Base-by-base conservation (phyloP, 2,329 filamentous ascomycete species). In the Cercospora brassicicola region DNA sequence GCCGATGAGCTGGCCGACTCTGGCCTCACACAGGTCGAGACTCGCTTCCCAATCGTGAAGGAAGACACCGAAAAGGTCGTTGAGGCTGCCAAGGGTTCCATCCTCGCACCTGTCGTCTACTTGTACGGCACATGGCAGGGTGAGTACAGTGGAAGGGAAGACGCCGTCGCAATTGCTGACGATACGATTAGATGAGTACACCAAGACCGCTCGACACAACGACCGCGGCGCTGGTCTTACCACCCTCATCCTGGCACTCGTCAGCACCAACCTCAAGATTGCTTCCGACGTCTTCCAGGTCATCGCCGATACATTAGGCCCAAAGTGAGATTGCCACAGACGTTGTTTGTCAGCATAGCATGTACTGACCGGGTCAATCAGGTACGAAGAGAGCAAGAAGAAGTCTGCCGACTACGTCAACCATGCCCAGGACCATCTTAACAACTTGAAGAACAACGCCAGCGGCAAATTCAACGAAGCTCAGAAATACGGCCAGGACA, bases 1-100 rank as follows among this genome's bases (percentile, higher is more conserved):
- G 94, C 89, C 76, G 95, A 98, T 79, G 82, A 87, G 67, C 82
- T 96, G 62, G 91, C 90, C 72, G 78, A 77, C 67, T 78, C 78
- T 10, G 79, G 79, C 45, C 75, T 83, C 45, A 80, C 82, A 65
- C 81, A 84, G 64, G 74, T 82, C 64, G 83, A 84, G 73, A 62
- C 84, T 84, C 72, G 85, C 4, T 89, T 88, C 74, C 85, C 85
- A n/a, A 85, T 89, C 45, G 82, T 85, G 71, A 84, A 84, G 78
- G 81, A 84, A 71, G 81, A 84, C 71, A 84, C 83, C 0, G 70
- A 74, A 66, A 83, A 81, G 71, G 73, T 90, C 33, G 81, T 89
- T 39, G 84, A 89, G 69, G 86, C 84, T 0, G 85, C 88, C 72
- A 87, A 85, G 76, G 86, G 88, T 69, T 88, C 88, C 72, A 87